Evolutionary conservation across 805 yeast genomes (phyloP).

Genomic region (Myxozyma neotropica): DNA sequence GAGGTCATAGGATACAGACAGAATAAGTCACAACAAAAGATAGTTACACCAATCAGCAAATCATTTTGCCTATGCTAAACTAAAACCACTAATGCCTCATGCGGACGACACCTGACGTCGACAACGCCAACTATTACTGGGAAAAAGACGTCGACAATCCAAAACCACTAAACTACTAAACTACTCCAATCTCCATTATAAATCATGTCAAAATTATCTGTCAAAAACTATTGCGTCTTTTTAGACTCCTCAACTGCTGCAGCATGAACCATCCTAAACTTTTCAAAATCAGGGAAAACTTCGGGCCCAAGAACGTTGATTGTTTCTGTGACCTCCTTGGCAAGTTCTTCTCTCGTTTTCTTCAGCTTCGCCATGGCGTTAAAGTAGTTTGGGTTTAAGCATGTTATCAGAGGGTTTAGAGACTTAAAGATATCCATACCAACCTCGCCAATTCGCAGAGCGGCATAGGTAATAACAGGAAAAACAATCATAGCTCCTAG

Average conservation of each 20-base stretch:
- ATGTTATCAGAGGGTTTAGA: conserved; percentile 71
- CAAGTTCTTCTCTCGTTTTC: conserved; percentile 60
- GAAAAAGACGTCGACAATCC: too few relatives aligned
- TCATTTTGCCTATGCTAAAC: too few relatives aligned
- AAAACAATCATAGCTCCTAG: conserved; percentile 62
- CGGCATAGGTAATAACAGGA: conserved; percentile 76
- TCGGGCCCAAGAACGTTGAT: conserved; percentile 83
- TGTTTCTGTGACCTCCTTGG: conserved; percentile 72
- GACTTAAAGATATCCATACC: conserved; percentile 89
- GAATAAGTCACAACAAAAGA: too few relatives aligned
- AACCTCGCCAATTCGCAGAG: conserved; percentile 86
- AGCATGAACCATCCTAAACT: conserved; percentile 1
- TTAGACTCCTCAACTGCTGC: conserved; percentile 8
- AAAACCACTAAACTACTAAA: too few relatives aligned
- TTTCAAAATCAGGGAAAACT: conserved; percentile 80
- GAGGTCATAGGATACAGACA: too few relatives aligned
- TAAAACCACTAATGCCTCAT: not conserved
- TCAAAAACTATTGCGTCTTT: not conserved
- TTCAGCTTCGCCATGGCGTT: conserved; percentile 57
- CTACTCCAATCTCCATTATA: too few relatives aligned
- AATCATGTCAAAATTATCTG: too few relatives aligned
- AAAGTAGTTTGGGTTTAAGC: conserved; percentile 42
- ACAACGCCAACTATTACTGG: too few relatives aligned
- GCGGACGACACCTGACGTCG: too few relatives aligned
- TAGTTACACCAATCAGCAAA: too few relatives aligned